These are phyloP conservation scores for Sporothrix pallida DNA, from an alignment of 2,329 filamentous ascomycete genomes.

Conservation along the genomic window DNA sequence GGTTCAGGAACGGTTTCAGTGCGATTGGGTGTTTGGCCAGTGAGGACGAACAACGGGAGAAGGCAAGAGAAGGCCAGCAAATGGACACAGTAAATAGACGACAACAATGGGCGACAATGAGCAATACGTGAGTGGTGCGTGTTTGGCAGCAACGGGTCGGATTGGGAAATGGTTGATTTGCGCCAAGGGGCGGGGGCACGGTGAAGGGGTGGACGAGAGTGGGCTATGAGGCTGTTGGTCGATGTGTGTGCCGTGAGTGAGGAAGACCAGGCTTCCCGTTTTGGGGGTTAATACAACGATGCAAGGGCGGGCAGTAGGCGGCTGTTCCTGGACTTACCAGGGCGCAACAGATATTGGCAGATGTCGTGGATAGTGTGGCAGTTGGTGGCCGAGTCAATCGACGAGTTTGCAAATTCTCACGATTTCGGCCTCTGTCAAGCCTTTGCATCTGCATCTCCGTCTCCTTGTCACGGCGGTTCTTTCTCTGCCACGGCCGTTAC, in stretches of 20 bases:
- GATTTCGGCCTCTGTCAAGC: not conserved
- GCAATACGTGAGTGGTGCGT: not conserved
- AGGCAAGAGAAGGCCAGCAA: not conserved
- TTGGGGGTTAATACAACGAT: slow-evolving; percentile 9
- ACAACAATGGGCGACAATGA: not conserved
- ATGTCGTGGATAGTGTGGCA: not conserved
- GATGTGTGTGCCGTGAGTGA: not conserved
- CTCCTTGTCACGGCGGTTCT: not conserved
- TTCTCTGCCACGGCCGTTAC: not conserved
- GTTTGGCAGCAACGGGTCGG: slow-evolving; percentile 7
- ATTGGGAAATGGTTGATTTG: slow-evolving; percentile 15
- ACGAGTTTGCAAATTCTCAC: not conserved
- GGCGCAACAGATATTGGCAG: slow-evolving; percentile 2
- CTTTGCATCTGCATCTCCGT: not conserved
- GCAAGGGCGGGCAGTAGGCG: slow-evolving; percentile 21
- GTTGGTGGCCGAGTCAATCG: not conserved
- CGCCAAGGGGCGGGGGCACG: slow-evolving; percentile 26
- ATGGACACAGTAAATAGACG: not conserved
- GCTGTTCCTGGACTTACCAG: slow-evolving; percentile 23
- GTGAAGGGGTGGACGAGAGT: slow-evolving; percentile 11
- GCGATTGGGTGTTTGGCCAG: slow-evolving; percentile 17
- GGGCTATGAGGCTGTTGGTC: slow-evolving; percentile 1
- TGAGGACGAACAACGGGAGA: slow-evolving; percentile 12
- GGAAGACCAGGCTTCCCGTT: not conserved
- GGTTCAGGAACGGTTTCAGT: slow-evolving; percentile 35